Evolutionary conservation across 805 yeast species (phyloP), one percentile per base, ranked within the genome.

Genomic region (Kregervanrija pseudodelftensis): DNA sequence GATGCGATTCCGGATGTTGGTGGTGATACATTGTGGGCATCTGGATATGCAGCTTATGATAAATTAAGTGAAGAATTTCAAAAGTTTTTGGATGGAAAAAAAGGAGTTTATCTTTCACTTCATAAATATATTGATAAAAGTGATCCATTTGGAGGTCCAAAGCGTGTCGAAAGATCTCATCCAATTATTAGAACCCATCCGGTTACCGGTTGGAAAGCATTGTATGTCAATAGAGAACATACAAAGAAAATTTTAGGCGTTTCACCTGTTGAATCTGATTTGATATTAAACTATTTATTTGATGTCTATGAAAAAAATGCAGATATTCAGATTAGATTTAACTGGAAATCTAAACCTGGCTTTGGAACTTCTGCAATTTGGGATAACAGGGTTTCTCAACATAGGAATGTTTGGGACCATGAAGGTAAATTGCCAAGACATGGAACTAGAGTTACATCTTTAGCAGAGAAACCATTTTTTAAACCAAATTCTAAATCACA

Each of bases 181-280:
- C 84, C 83, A 3, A 49, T 80, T 14, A 71, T 80, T 30, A 70
- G 84, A 63, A 76, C 82, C 30, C 82, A 80, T 52, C 85, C 85
- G 8, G 80, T 72, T 12, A 79, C 85, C 30, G 82, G 82, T 32
- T 70, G 77, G 75, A 80, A 79, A 60, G 65, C 77, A 2, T 62
- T 79, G 49, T 78, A 65, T 50, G 76, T 77, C 33, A 76, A 77
- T 59, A 67, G 77, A 39, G 61, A 67, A 15, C 67, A 69, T 68
- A 76, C 80, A 9, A 64, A 55, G 34, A 65, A 75, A 49, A 76
- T 77, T 44, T 70, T 69, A 10, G 82, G 79, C 0, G 65, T 77
- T 45, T 69, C 70, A 47, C 69, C 69, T 17, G 73, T 60, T 40
- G 82, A 77, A 59, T 65, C 73, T 11, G 69, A 68, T 35, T 17